Percentiles rank a stretch among this genome's conserved stretches.
Conservation (phyloP, 2,329 filamentous ascomycete genomes). For the Clarireedia homoeocarpa region DNA sequence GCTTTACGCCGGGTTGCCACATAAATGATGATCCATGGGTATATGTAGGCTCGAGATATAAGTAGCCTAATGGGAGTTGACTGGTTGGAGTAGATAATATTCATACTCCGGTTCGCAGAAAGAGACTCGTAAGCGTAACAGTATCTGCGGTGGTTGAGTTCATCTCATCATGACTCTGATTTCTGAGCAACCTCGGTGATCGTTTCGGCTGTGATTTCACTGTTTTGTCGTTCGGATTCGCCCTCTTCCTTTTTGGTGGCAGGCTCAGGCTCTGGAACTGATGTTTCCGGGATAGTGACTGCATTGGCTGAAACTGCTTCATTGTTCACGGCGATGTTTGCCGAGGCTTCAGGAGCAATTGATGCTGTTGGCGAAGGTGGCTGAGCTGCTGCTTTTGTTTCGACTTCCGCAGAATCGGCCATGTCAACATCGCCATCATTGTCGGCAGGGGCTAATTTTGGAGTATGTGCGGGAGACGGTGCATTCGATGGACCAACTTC, state of each 20-base stretch:
- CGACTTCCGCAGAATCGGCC: conserved; percentile 17
- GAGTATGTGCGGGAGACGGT: conserved; percentile 24
- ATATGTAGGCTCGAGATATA: not conserved
- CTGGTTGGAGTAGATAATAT: not conserved
- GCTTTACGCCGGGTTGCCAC: too few species aligned
- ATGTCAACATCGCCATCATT: conserved; percentile 30
- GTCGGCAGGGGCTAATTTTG: conserved; percentile 21
- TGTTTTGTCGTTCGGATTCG: conserved; percentile 20
- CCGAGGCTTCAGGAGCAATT: not conserved
- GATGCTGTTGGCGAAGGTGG: conserved; percentile 4
- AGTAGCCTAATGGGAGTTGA: not conserved
- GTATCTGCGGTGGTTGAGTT: not conserved
- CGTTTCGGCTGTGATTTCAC: conserved; percentile 24
- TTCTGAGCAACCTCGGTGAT: conserved; percentile 9
- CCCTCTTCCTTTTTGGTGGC: conserved; percentile 28
- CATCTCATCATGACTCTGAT: conserved; percentile 3
- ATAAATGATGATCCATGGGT: not conserved
- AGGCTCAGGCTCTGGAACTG: conserved; percentile 27
- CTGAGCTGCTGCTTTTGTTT: not conserved
- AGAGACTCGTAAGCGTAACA: not conserved
- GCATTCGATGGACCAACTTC: conserved; percentile 26
- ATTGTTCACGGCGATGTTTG: not conserved
- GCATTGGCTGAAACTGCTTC: conserved; percentile 5
- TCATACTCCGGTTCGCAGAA: not conserved
- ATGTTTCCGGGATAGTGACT: conserved; percentile 23